A percentile compares a stretch with the other conserved stretches of the same genome.
These are phyloP conservation scores for Solanum rostratum DNA, from an alignment of 257 asterid genomes.

Conservation along the genomic window DNA sequence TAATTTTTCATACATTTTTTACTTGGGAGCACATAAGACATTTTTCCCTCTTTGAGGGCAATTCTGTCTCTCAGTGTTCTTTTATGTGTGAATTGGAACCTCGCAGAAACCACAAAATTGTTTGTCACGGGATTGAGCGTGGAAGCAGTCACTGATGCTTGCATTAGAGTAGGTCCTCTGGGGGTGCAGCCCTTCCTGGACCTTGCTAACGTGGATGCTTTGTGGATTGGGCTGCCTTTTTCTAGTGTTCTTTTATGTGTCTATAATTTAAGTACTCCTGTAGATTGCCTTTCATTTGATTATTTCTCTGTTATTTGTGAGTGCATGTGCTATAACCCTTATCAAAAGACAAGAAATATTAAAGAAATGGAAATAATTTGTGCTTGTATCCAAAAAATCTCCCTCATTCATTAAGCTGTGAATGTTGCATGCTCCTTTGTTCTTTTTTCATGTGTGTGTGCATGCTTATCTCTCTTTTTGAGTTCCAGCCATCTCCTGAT, in stretches of 20 bases:
- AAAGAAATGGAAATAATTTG: neutral
- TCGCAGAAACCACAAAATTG: too few species aligned
- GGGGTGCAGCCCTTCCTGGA: neutral
- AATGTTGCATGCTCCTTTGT: neutral
- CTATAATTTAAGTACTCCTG: neutral
- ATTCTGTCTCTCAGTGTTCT: neutral
- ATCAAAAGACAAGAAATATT: neutral
- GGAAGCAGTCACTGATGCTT: too few species aligned
- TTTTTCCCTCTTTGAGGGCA: neutral
- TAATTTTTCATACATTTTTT: neutral
- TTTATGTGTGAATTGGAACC: too few species aligned
- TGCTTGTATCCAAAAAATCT: neutral
- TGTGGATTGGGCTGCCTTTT: too few species aligned
- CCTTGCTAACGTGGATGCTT: too few species aligned
- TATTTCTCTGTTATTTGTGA: neutral
- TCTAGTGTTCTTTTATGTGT: neutral
- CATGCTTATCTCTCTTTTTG: neutral
- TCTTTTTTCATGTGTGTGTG: neutral
- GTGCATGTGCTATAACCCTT: neutral
- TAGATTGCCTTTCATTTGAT: neutral
- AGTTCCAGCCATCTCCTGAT: neutral
- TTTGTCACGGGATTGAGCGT: too few species aligned
- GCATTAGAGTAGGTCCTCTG: too few species aligned
- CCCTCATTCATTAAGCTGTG: neutral
- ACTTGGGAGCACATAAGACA: neutral